Evolutionary conservation across 225 moss, liverwort and hornwort genomes (phyloP).

Genomic region (Marchantia paleacea): DNA sequence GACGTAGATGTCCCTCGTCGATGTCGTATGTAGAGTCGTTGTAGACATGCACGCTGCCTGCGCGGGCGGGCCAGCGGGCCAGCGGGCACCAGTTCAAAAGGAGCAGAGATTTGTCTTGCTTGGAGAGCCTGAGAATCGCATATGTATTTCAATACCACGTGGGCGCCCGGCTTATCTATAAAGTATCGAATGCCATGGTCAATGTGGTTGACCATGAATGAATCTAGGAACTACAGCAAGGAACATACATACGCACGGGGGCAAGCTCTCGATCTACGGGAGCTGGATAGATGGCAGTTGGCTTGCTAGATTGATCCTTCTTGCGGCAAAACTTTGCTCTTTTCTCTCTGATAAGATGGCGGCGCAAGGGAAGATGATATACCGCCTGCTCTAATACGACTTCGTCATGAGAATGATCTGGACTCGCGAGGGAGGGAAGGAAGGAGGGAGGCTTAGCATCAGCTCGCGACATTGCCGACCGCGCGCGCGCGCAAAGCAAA

Average conservation of each 20-base stretch:
- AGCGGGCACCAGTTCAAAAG: too few relatives aligned
- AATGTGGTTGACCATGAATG: not conserved
- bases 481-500: not conserved
- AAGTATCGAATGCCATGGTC: not conserved
- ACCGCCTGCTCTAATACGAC: too few relatives aligned
- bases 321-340: not conserved
- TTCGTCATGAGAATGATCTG: not conserved
- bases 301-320: not conserved
- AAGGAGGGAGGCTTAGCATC: not conserved
- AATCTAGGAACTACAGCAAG: not conserved
- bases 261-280: not conserved
- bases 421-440: not conserved
- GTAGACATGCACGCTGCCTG: too few relatives aligned
- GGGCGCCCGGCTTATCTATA: conserved; percentile 1
- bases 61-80: too few relatives aligned
- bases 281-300: not conserved
- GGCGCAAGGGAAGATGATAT: not conserved
- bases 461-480: conserved; percentile 10
- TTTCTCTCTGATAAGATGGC: not conserved
- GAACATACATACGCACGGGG: too few relatives aligned
- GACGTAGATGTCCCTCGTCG: too few relatives aligned
- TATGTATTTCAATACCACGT: not conserved
- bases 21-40: too few relatives aligned
- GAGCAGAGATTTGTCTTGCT: too few relatives aligned
- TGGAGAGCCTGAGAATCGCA: too few relatives aligned